Evolutionary conservation across 495 filamentous ascomycete species (phyloP).

Genomic region (Penicillium lividum): DNA sequence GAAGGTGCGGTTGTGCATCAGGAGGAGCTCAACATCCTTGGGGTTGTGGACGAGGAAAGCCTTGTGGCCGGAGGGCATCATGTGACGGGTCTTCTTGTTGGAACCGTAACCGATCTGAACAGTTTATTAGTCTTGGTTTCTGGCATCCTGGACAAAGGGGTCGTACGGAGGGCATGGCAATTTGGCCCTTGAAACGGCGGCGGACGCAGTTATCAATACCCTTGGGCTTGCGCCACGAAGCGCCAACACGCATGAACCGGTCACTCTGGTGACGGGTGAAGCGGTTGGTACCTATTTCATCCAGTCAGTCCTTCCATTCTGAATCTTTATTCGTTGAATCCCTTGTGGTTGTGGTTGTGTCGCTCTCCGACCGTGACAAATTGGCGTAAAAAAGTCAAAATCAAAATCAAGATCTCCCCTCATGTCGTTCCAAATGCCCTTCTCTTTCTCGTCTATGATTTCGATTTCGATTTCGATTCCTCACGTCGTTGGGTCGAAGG

Average conservation of each 20-base stretch:
- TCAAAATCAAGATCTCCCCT: background rate
- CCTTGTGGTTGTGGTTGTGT: constrained; percentile 9
- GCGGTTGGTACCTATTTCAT: constrained; percentile 69
- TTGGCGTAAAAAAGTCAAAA: constrained; percentile 5
- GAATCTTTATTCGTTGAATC: constrained; percentile 4
- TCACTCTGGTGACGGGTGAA: constrained; percentile 97
- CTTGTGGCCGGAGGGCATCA: constrained; percentile 99
- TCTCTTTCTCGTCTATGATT: constrained; percentile 13
- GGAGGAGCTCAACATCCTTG: constrained; percentile 91
- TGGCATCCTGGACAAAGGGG: background rate
- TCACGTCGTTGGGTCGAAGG: constrained; percentile 20
- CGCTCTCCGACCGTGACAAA: constrained; percentile 22
- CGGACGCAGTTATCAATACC: constrained; percentile 95
- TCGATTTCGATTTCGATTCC: background rate
- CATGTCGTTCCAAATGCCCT: background rate
- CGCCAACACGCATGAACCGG: constrained; percentile 83
- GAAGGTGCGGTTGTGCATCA: constrained; percentile 99
- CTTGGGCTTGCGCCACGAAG: constrained; percentile 97
- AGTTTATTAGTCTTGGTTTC: background rate
- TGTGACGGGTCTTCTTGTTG: constrained; percentile 98
- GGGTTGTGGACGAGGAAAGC: constrained; percentile 98
- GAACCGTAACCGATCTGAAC: constrained; percentile 90
- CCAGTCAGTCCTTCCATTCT: constrained; percentile 25
- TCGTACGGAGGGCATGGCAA: constrained; percentile 96
- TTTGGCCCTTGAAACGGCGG: constrained; percentile 90